Conservation (phyloP, 257 asterid genomes). For the Verbascum thapsus region DNA sequence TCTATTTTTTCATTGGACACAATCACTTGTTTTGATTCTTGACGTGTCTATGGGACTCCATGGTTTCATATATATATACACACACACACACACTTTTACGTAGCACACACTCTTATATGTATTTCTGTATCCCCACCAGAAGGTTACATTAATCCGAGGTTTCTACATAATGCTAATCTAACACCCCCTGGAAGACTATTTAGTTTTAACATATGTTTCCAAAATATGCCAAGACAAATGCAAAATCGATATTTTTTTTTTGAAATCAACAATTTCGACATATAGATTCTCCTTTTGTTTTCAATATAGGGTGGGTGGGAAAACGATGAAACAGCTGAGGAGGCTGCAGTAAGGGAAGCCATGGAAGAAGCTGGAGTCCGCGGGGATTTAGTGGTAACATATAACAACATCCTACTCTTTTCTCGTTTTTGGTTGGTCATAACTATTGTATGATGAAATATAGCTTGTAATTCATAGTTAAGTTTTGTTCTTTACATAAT, state of each 20-base stretch:
- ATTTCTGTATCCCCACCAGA: constrained; percentile 3
- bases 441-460: too few relatives aligned
- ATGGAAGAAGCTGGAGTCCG: constrained; percentile 66
- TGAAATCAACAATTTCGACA: not conserved
- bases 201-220: not conserved
- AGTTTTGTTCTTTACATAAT: too few relatives aligned
- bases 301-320: constrained; percentile 91
- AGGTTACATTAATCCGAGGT: not conserved
- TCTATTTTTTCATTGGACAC: too few relatives aligned
- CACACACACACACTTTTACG: too few relatives aligned
- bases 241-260: constrained; percentile 3
- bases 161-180: not conserved
- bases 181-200: constrained; percentile 9
- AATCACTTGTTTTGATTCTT: too few relatives aligned
- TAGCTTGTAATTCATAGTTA: too few relatives aligned
- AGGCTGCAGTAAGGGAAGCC: constrained; percentile 94
- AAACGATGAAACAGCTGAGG: constrained; percentile 90
- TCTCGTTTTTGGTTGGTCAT: too few relatives aligned
- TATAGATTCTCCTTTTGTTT: constrained; percentile 20
- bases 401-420: not conserved
- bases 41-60: too few relatives aligned
- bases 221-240: not conserved
- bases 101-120: too few relatives aligned
- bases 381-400: constrained; percentile 75
- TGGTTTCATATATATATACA: too few relatives aligned